Percentiles rank a stretch among this genome's conserved stretches.
Evolutionary conservation across 2,329 filamentous ascomycete species (phyloP).

Genomic region (Mycosphaerella arachidis): DNA sequence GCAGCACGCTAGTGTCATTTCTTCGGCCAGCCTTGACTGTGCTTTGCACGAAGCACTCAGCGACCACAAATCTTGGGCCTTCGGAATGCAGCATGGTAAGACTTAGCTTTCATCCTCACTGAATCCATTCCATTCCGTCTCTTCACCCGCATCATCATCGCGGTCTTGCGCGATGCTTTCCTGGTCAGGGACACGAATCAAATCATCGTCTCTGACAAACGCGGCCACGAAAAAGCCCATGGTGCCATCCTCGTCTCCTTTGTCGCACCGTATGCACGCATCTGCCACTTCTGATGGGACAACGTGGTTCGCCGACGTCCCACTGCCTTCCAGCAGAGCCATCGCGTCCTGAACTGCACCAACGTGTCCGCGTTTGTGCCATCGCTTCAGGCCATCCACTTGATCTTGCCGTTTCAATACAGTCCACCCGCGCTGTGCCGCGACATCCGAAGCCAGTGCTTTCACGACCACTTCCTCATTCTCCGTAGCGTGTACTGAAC

Average conservation of each 20-base stretch:
- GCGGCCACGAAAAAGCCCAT: constrained; percentile 96
- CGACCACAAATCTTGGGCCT: no score
- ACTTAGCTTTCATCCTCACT: constrained; percentile 30
- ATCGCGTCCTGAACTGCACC: constrained; percentile 36
- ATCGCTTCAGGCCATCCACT: constrained; percentile 68
- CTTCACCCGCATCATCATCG: constrained; percentile 23
- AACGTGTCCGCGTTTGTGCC: constrained; percentile 56
- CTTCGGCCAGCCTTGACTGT: no score
- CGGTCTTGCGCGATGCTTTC: constrained; percentile 16
- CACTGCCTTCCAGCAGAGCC: background rate
- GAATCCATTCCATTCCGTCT: constrained; percentile 41
- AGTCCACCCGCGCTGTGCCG: constrained; percentile 66
- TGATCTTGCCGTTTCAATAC: constrained; percentile 70
- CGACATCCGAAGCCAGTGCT: constrained; percentile 64
- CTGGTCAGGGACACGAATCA: background rate
- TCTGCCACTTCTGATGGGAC: constrained; percentile 51
- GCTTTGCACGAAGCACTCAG: no score
- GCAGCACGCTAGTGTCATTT: background rate
- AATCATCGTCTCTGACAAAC: constrained; percentile 59
- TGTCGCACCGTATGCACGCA: constrained; percentile 75
- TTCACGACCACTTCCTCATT: constrained; percentile 80
- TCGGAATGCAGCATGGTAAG: background rate
- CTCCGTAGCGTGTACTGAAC: constrained; percentile 79
- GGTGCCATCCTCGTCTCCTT: constrained; percentile 73
- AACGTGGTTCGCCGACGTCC: constrained; percentile 6